These are phyloP conservation scores for Leccinum rimulosum DNA, from an alignment of 768 basidiomycete species.

Conservation along the genomic window DNA sequence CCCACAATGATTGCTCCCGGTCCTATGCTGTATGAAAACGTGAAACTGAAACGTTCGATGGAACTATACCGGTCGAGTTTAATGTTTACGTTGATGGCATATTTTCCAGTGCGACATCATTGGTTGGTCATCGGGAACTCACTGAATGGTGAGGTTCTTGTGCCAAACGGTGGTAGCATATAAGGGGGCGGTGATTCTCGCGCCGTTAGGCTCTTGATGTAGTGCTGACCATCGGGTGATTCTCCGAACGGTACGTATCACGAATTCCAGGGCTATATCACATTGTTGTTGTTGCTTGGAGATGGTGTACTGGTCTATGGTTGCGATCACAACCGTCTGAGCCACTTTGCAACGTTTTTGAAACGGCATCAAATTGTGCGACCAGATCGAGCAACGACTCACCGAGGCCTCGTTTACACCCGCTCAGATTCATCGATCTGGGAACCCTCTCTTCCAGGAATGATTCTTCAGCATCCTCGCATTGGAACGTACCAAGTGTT, in stretches of 20 bases:
- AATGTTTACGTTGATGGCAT: constrained; percentile 42
- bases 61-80: constrained; percentile 37
- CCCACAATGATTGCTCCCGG: constrained; percentile 20
- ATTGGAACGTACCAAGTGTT: background rate
- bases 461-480: too few relatives aligned
- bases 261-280: background rate
- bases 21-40: constrained; percentile 23
- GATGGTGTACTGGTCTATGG: constrained; percentile 1
- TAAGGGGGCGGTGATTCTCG: constrained; percentile 30
- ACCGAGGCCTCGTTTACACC: background rate
- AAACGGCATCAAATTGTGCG: background rate
- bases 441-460: background rate
- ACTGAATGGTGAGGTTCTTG: constrained; percentile 6
- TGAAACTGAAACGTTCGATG: constrained; percentile 13
- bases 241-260: background rate
- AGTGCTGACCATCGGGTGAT: constrained; percentile 9
- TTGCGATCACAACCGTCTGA: background rate
- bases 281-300: background rate
- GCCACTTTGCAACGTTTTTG: constrained; percentile 2
- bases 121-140: background rate
- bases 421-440: constrained; percentile 2
- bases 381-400: background rate
- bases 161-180: constrained; percentile 23
- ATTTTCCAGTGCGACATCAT: background rate
- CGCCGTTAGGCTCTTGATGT: constrained; percentile 29